Base-by-base conservation (phyloP, 2,329 filamentous ascomycete genomes). In the Amylocarpus encephaloides region DNA sequence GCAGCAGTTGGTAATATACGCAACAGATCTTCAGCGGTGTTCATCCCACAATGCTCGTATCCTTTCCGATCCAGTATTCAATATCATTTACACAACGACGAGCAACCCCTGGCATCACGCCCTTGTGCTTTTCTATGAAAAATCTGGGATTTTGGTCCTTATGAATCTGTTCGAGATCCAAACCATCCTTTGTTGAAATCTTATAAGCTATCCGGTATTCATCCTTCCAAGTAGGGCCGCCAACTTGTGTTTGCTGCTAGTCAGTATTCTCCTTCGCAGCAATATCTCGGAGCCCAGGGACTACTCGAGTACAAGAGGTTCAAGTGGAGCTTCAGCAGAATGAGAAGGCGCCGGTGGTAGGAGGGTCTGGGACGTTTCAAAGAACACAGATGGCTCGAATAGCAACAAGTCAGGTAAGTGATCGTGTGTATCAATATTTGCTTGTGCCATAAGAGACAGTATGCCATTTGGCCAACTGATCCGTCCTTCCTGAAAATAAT, bases 121-220 rank as follows among this genome's bases (percentile, higher is more conserved):
- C 64, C 36, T 40, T 40, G 10, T 40, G 10, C 40, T 55, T 53
- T 30, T 61, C 48, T 43, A 64, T 56, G 41, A 66, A 66, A 50
- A 68, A 68, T 18, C 53, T 46, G 42, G 57, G 46, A 46, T 68
- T 52, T 57, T 59, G 59, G 49, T 68, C 61, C 15, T 62, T 36
- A 50, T 59, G 52, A 29, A 68, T 54, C 52, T 60, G 62, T 55
- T 66, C 54, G 10, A 66, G 52, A 52, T 63, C 59, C 33, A 63
- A 48, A 46, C 49, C 38, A 38, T 63, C 42, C 41, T 51, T 49
- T n/a, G 60, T 45, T 36, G 56, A 55, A n/a, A 62, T 40, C 55
- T 64, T 51, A 42, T 59, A 55, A 36, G 56, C 60, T 46, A 61
- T 62, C 41, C 46, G 38, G 52, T 59, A 60, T 10, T 60, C 54